Evolutionary conservation across 2,329 filamentous ascomycete species (phyloP), one percentile per base, ranked within the genome.

Genomic region (Orbilia quercus): DNA sequence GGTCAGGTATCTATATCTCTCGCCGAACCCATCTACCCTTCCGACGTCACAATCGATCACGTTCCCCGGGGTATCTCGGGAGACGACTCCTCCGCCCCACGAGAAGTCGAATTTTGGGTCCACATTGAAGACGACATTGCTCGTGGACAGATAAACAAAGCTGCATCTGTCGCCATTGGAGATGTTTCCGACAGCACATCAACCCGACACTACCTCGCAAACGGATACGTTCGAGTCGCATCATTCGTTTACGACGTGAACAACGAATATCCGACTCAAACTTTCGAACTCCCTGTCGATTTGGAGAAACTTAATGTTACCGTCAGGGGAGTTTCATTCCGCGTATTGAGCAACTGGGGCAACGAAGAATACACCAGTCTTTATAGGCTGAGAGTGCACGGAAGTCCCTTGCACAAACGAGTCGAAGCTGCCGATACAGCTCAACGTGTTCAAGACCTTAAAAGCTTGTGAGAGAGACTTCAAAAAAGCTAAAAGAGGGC

Each of bases 41-140:
- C 89, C 76, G 85, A 91, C 76, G 79, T 94, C 1, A 87, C 91
- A 1, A 80, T 94, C 45, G 91, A 94, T 78, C 90, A 93, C 79
- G 88, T 91, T 64, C 82, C 87, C 1, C 84, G 84, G 5, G 82
- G 83, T 0, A 87, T 87, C 1, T 89, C 88, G 0, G 82, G 88
- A 6, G 84, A 89, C 50, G 85, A 88, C 0, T 84, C 82, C 12
- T 82, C 88, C 1, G 87, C 88, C 31, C 91, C 91, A 0, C 84
- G 82, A 57, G 83, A 89, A 1, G 85, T 94, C 66, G 90, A 94
- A 78, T 79, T 94, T 7, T 91, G 89, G 84, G 88, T 85, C 3
- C 82, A 84, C 40, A 84, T 89, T 69, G 82, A 83, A 16, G 84
- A 88, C 48, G 53, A 80, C 22, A 78, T 75, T 1, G 76, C 82